Evolutionary conservation across 2,329 filamentous ascomycete species (phyloP), one percentile per base, ranked within the genome.

Genomic region (Aaosphaeria pasadenensis): DNA sequence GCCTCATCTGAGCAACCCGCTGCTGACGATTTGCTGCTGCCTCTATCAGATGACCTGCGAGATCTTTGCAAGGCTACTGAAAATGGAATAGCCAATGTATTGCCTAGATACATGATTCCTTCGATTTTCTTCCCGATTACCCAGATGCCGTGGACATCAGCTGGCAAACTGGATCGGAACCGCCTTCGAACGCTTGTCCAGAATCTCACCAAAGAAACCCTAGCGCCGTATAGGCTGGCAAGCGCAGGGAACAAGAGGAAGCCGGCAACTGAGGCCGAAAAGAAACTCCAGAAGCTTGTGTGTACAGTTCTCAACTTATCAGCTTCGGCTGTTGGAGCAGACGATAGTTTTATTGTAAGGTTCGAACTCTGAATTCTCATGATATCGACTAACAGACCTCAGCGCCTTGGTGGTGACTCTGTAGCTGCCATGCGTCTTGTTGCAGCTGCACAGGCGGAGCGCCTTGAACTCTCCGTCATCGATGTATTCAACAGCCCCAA

Each of bases 21-120:
- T 11, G 53, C 54, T 5, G 62, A 67, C 30, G 62, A 67, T 9
- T 42, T 67, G 11, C 57, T 69, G 5, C 51, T 65, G 6, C 55
- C 62, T 4, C 60, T 69, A 55, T 53, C 50, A 24, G 57, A 65
- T 28, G 44, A 55, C 7, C 43, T 59, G 9, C 57, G 58, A 13
- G 51, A 58, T 6, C 54, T 65, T 39, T 67, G 62, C 51, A 66
- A 67, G 43, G 44, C 55, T 5, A 52, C 64, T 11, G 63, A 67
- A 47, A 66, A 67, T 45, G 50, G 55, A 2, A 55, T 70, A 7
- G 56, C 54, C 7, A 57, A 60, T 7, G 52, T 58, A 4, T 47
- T 70, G 6, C 67, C 67, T 0, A 51, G 59, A 0, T 69, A 68
- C 46, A 69, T 69, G 66, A 63, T 68, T 17, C 67, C 67, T 1